phyloP scores from a whole-genome alignment of 371 early-diverging fungal genomes.

The Mortierella sp. region DNA sequence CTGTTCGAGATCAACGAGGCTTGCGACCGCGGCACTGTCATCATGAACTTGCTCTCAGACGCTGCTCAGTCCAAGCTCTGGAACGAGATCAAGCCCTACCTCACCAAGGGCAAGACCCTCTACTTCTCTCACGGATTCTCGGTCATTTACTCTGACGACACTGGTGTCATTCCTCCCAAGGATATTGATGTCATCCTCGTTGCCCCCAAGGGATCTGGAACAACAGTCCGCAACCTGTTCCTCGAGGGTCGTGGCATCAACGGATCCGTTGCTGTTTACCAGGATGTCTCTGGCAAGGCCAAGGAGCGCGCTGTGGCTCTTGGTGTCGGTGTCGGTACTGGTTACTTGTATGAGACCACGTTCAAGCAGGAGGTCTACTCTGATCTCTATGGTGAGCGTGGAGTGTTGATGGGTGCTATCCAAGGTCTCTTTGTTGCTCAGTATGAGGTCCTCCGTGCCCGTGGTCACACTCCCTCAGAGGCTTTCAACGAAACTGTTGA shows the following conservation, averaged over 20 bases:
- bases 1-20: slow-evolving; percentile 96
- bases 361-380: slow-evolving; percentile 97
- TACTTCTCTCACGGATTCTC: slow-evolving; percentile 99
- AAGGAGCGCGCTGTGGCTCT: slow-evolving; percentile 93
- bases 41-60: slow-evolving; percentile 97
- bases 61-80: slow-evolving; percentile 95
- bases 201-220: slow-evolving; percentile 97
- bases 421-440: slow-evolving; percentile 97
- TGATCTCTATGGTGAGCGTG: slow-evolving; percentile 97
- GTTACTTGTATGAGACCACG: slow-evolving; percentile 97
- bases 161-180: slow-evolving; percentile 89
- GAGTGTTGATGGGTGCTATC: slow-evolving; percentile 98
- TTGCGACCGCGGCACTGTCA: slow-evolving; percentile 87
- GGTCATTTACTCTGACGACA: slow-evolving; percentile 93
- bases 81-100: slow-evolving; percentile 87
- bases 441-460: slow-evolving; percentile 95
- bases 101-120: slow-evolving; percentile 97
- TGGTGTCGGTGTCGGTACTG: slow-evolving; percentile 96
- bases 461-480: slow-evolving; percentile 96
- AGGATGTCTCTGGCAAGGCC: slow-evolving; percentile 94
- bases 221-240: slow-evolving; percentile 96
- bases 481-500: slow-evolving; percentile 99
- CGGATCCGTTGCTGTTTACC: slow-evolving; percentile 95
- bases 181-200: slow-evolving; percentile 96
- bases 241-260: slow-evolving; percentile 98